Base-by-base conservation (phyloP, 2,329 filamentous ascomycete species). In the Cadophora luteo-olivacea region DNA sequence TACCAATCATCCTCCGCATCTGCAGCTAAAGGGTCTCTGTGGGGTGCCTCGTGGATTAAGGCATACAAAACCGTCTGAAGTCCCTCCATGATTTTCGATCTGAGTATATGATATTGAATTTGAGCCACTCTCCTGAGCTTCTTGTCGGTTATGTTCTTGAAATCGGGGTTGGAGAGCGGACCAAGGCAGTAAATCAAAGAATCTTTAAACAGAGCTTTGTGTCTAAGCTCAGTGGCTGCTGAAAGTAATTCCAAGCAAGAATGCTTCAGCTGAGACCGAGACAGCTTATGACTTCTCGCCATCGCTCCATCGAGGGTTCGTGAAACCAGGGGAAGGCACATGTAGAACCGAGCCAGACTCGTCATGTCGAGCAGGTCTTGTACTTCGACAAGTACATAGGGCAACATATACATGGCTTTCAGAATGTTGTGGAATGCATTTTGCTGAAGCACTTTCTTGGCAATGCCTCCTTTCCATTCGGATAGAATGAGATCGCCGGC, bases 291-390 rank as follows among this genome's bases (percentile, higher is more conserved):
- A 22, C 32, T 63, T 38, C 16, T 45, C 16, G 14, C 14, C 7
- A 66, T 12, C 14, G 67, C 57, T n/a, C 36, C 33, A 41, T 63
- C 52, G 11, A 69, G 60, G n/a, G 58, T 52, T 16, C 52, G 36
- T 6, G 58, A 66, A 1, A 69, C 16, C 1, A 69, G 7, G 22
- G 58, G 64, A 7, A 69, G 61, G 5, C 58, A 60, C 32, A 45
- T 45, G 38, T 69, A 66, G 29, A 58, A 69, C 5, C 61, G 49
- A 7, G 68, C 68, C 9, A 64, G 19, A 3, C 54, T 6, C 1
- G 48, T 57, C 32, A 69, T n/a, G 12, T 3, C 12, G 16, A n/a
- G 1, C 1, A 69, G 41, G 3, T 64, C 60, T 16, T 32, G 3
- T 4, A 14, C 19, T 3, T 24, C 1, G 4, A 22, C 14, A 1